These are phyloP conservation scores for Calonectria fujianensis DNA, from an alignment of 2,329 filamentous ascomycete species.

Conservation along the genomic window DNA sequence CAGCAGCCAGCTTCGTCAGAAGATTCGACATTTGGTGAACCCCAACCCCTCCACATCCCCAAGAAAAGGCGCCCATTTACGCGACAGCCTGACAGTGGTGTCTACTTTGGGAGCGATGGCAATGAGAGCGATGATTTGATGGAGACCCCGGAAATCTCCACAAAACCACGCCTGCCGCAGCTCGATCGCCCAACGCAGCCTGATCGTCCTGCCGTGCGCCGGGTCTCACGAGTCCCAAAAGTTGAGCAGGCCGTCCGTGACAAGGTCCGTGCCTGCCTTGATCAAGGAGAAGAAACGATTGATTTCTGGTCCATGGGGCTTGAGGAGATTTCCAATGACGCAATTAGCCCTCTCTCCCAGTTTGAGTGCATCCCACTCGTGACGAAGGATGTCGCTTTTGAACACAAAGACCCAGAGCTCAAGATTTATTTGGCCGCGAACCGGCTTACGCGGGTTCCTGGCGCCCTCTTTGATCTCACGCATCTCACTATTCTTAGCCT, in stretches of 20 bases:
- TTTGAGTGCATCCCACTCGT: constrained; percentile 74
- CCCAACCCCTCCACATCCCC: constrained; percentile 58
- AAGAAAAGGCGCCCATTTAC: constrained; percentile 72
- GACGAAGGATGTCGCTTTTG: constrained; percentile 75
- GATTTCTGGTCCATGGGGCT: constrained; percentile 77
- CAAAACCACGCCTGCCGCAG: constrained; percentile 62
- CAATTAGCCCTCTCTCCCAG: constrained; percentile 73
- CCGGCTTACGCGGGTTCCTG: constrained; percentile 72
- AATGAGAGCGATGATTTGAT: constrained; percentile 66
- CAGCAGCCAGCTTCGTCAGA: constrained; percentile 73
- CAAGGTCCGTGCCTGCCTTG: constrained; percentile 72
- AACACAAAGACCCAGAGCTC: constrained; percentile 74
- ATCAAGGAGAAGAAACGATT: constrained; percentile 75
- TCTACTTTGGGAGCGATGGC: constrained; percentile 80
- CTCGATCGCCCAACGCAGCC: constrained; percentile 60
- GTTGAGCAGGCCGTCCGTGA: constrained; percentile 67
- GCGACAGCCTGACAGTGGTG: constrained; percentile 80
- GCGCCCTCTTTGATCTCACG: constrained; percentile 76
- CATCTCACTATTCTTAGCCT: constrained; percentile 79
- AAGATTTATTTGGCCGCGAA: constrained; percentile 79
- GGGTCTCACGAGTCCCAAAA: constrained; percentile 60
- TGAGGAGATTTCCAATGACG: constrained; percentile 72
- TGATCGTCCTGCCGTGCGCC: constrained; percentile 55
- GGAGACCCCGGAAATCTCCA: constrained; percentile 58
- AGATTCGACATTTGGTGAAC: constrained; percentile 68